Evolutionary conservation across 257 asterid genomes (phyloP).

Genomic region (Scutellaria minor): DNA sequence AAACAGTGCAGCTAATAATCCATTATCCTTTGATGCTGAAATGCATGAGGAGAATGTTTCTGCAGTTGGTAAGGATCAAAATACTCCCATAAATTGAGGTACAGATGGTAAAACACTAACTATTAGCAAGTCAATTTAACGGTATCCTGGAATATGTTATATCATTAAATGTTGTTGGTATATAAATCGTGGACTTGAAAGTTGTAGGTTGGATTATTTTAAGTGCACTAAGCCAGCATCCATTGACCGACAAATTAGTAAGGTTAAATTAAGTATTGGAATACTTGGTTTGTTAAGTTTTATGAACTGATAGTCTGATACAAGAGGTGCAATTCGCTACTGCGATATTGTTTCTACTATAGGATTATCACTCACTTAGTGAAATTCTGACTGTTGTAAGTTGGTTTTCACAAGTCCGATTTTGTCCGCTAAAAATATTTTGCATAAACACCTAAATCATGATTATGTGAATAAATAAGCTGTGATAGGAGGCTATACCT

Average conservation of each 20-base stretch:
- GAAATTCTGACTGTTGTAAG: background rate
- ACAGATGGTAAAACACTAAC: constrained; percentile 21
- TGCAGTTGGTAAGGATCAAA: constrained; percentile 45
- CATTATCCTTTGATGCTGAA: constrained; percentile 37
- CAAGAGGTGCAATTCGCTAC: constrained; percentile 23
- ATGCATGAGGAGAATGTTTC: constrained; percentile 45
- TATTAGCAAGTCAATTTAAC: constrained; percentile 27
- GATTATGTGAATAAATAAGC: background rate
- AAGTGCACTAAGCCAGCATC: constrained; percentile 21
- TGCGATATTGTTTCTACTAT: background rate
- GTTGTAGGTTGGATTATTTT: background rate
- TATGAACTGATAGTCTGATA: constrained; percentile 16
- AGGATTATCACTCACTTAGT: background rate
- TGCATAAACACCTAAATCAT: background rate
- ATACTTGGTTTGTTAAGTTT: constrained; percentile 29
- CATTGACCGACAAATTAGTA: constrained; percentile 10
- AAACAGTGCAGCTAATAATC: constrained; percentile 42
- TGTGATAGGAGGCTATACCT: no score
- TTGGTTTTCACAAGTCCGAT: background rate
- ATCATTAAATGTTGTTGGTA: background rate
- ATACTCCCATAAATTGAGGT: constrained; percentile 55
- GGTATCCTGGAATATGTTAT: constrained; percentile 17
- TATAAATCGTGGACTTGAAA: no score
- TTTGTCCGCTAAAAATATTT: background rate
- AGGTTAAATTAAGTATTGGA: constrained; percentile 6